Conservation (phyloP, 495 filamentous ascomycete genomes). For the Annulohypoxylon stygium region DNA sequence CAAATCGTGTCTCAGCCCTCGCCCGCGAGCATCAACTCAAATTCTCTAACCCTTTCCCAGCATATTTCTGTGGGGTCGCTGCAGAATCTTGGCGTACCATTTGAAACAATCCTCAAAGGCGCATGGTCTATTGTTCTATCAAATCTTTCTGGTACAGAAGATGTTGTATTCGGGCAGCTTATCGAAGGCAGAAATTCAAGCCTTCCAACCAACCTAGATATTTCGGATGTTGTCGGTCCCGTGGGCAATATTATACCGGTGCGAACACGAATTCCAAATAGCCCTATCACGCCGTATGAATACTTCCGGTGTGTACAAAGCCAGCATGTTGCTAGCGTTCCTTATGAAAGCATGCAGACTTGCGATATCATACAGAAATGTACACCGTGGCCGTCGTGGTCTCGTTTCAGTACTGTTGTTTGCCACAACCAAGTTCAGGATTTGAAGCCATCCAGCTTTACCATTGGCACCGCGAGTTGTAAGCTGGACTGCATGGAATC, state of each 20-base stretch:
- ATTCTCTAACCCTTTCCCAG: conserved; percentile 54
- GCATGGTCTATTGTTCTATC: conserved; percentile 61
- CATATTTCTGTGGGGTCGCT: conserved; percentile 54
- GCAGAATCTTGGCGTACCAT: conserved; percentile 46
- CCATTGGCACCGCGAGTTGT: conserved; percentile 57
- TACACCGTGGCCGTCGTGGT: conserved; percentile 64
- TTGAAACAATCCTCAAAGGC: conserved; percentile 61
- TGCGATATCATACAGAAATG: conserved; percentile 61
- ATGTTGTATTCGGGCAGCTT: conserved; percentile 64
- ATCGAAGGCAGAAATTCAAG: conserved; percentile 53
- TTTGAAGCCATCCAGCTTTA: conserved; percentile 50
- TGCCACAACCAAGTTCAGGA: conserved; percentile 54
- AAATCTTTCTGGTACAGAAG: conserved; percentile 54
- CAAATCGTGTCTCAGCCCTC: conserved; percentile 57
- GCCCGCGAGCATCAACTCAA: conserved; percentile 53
- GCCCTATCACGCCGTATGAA: conserved; percentile 55
- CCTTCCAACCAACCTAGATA: conserved; percentile 51
- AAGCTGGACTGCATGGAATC: conserved; percentile 56
- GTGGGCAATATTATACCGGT: conserved; percentile 60
- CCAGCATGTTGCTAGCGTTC: conserved; percentile 57
- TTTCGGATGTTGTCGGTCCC: conserved; percentile 60
- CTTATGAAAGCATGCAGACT: conserved; percentile 59
- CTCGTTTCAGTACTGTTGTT: conserved; percentile 60
- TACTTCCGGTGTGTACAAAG: conserved; percentile 58
- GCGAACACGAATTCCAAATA: conserved; percentile 59